Evolutionary conservation across 345 rosid genomes (phyloP).

Genomic region (Brassica rapa): DNA sequence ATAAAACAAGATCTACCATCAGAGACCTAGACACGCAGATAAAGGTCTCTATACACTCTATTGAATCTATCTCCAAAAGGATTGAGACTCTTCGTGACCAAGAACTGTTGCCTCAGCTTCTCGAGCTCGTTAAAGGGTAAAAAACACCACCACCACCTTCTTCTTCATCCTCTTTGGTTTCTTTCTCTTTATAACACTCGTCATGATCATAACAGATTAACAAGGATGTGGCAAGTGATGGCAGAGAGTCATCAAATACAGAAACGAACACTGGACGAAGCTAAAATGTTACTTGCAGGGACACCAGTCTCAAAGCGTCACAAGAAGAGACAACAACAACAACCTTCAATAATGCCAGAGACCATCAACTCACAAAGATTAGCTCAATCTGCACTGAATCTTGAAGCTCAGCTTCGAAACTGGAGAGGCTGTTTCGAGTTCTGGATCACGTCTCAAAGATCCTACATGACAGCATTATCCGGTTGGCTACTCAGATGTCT

Average conservation of each 20-base stretch:
- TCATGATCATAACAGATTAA: constrained; percentile 53
- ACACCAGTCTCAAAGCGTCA: constrained; percentile 70
- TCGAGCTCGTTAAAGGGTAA: constrained; percentile 88
- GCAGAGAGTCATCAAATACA: constrained; percentile 86
- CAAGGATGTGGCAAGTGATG: constrained; percentile 96
- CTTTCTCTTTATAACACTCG: neutral
- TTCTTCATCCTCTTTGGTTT: constrained; percentile 5
- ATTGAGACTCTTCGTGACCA: constrained; percentile 88
- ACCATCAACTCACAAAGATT: constrained; percentile 63
- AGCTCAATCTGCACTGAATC: constrained; percentile 71
- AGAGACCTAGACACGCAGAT: constrained; percentile 82
- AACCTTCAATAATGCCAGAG: constrained; percentile 53
- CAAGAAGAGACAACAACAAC: constrained; percentile 48
- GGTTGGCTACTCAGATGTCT: constrained; percentile 93
- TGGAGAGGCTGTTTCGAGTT: constrained; percentile 85
- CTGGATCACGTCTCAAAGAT: constrained; percentile 89
- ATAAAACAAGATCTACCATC: constrained; percentile 71
- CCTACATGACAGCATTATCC: constrained; percentile 68
- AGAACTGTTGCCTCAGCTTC: constrained; percentile 93
- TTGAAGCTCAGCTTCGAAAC: constrained; percentile 80
- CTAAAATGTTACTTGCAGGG: constrained; percentile 81
- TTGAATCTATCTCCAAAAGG: constrained; percentile 87
- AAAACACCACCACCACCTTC: neutral
- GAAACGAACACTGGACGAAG: constrained; percentile 81
- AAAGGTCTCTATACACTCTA: constrained; percentile 81